A percentile compares a stretch with the other conserved stretches of the same genome.
phyloP scores from a whole-genome alignment of 257 asterid species.

The Solanum okadae region DNA sequence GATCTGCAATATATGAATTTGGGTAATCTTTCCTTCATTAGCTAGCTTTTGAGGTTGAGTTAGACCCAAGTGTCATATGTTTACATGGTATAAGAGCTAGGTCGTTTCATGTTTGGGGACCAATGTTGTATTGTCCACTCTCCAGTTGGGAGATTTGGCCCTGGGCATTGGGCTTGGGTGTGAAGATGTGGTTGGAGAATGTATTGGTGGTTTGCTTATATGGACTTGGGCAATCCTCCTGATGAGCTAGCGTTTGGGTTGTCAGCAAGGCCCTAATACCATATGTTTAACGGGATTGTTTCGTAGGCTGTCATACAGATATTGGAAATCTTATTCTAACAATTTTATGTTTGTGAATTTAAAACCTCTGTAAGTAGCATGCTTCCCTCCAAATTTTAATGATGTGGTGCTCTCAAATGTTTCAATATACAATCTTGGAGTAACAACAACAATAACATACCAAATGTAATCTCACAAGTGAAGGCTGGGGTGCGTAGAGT shows the following conservation, averaged over 20 bases:
- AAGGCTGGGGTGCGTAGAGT: neutral
- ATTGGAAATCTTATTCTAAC: neutral
- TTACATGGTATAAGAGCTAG: neutral
- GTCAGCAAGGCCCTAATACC: neutral
- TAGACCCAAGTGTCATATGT: neutral
- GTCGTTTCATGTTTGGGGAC: neutral
- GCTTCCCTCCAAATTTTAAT: neutral
- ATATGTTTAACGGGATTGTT: neutral
- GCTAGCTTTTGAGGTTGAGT: neutral
- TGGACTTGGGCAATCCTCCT: neutral
- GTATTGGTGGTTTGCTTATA: neutral
- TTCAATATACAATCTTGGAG: neutral
- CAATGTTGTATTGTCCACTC: neutral
- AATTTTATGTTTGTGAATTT: neutral
- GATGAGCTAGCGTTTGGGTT: neutral
- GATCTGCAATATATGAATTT: neutral
- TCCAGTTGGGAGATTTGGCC: neutral
- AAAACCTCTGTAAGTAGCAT: neutral
- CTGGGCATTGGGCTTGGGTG: neutral
- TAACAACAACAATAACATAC: neutral
- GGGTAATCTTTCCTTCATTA: neutral
- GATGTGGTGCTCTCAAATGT: neutral
- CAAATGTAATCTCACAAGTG: neutral
- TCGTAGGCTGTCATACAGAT: neutral
- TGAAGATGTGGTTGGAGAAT: neutral